phyloP scores from a whole-genome alignment of 2,329 filamentous ascomycete species.

The Neofusicoccum cordaticola region DNA sequence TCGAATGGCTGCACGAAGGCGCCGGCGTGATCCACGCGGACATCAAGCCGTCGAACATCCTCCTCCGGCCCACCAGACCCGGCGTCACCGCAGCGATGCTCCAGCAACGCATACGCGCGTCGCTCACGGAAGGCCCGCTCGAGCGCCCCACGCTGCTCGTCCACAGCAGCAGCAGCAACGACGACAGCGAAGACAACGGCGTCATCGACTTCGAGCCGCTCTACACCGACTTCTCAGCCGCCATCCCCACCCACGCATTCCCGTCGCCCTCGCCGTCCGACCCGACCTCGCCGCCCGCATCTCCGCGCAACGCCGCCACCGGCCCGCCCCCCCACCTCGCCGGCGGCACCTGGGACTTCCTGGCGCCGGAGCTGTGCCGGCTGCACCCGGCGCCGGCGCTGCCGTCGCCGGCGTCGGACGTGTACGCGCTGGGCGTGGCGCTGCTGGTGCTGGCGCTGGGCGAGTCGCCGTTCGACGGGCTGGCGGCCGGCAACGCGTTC shows the following conservation, averaged over 20 bases:
- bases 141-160: not conserved
- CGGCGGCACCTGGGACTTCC: constrained; percentile 48
- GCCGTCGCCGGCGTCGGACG: constrained; percentile 37
- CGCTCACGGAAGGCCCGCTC: not conserved
- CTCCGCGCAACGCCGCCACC: constrained; percentile 16
- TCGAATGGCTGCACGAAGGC: constrained; percentile 41
- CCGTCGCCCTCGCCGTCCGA: not conserved
- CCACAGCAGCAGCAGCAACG: not conserved
- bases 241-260: not conserved
- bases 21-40: constrained; percentile 44
- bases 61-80: constrained; percentile 30
- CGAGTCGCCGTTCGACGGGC: constrained; percentile 39
- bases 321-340: constrained; percentile 31
- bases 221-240: constrained; percentile 41
- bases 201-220: constrained; percentile 6
- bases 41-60: constrained; percentile 49
- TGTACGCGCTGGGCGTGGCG: constrained; percentile 47
- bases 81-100: constrained; percentile 17
- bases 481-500: constrained; percentile 38
- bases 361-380: constrained; percentile 36
- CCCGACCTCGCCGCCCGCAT: constrained; percentile 28
- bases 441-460: constrained; percentile 44
- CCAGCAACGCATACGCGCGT: not conserved
- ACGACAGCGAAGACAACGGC: not conserved
- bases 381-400: constrained; percentile 24